Evolutionary conservation across 176 grass and related monocot genomes (phyloP), one percentile per base, ranked within the genome.

Genomic region (Thalia dealbata): DNA sequence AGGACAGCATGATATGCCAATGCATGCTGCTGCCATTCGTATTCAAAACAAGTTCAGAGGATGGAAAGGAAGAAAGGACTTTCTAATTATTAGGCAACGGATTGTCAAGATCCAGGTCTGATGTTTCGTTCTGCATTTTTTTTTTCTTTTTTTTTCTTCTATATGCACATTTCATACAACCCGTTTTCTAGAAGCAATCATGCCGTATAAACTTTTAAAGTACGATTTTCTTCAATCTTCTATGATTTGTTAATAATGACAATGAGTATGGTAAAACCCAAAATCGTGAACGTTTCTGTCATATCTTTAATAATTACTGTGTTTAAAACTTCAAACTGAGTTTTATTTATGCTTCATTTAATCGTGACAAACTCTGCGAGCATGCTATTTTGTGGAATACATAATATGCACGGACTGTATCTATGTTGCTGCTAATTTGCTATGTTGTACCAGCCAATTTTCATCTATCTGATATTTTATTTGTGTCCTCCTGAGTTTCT

Each of bases 11-110:
- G 85, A 99, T 56, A 65, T 74, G 74, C 92, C 88, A 46, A 30
- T 78, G 54, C 83, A 89, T 77, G 77, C 74, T 75, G 95, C 95
- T 86, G 95, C 95, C 44, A 81, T 88, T 81, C 90, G 86, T 70
- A 99, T 99, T 51, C 95, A 99, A 70, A 99, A 99, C 60, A 99
- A 99, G 75, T 99, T 95, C 62, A 82, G 95, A 76, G 95, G 95
- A 80, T 99, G 95, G 95, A 99, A 99, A 85, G 90, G 90, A 72
- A 87, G 82, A 79, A 99, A 95, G 61, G 90, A 95, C 23, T 99
- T 99, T 71, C 83, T 95, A 81, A 83, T 91, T 78, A 87, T 91
- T 82, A 84, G 95, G 42, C 95, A 99, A 74, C 85, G 87, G 73
- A 91, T 99, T 76, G 88, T 99, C 42, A 95, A 99, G 81, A 91